Conservation (phyloP, 495 filamentous ascomycete species). For the Podospora tetraspora region DNA sequence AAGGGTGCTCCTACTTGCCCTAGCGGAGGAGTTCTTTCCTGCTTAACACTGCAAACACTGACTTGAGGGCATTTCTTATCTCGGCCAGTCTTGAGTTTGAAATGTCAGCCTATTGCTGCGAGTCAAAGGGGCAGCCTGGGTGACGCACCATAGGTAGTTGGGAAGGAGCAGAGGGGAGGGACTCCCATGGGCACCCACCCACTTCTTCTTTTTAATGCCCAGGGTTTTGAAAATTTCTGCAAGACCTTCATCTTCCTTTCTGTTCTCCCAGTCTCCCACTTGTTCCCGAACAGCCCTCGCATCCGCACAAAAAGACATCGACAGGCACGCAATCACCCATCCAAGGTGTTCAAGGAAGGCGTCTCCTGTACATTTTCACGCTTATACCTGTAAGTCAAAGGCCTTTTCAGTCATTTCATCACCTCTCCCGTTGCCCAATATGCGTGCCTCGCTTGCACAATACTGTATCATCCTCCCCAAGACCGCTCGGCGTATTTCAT, state of each 20-base stretch:
- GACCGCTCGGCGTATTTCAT: neutral
- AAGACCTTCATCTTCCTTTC: neutral
- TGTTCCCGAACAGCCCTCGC: neutral
- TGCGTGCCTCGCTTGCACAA: neutral
- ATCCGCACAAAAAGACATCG: neutral
- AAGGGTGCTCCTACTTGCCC: neutral
- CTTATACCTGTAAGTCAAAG: neutral
- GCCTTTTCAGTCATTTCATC: neutral
- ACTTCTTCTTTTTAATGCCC: neutral
- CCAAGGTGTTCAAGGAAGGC: neutral
- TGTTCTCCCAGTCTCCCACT: neutral
- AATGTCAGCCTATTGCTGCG: neutral
- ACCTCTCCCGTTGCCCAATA: neutral
- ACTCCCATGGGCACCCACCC: neutral
- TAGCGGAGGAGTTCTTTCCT: neutral
- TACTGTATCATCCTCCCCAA: neutral
- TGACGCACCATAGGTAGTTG: neutral
- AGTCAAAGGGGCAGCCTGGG: too few relatives aligned
- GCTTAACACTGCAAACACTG: neutral
- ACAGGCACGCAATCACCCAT: neutral
- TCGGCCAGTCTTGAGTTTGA: neutral
- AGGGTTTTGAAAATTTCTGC: neutral
- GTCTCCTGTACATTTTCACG: neutral
- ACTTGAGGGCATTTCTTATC: neutral
- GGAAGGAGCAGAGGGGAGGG: neutral